phyloP scores from a whole-genome alignment of 208 protist species.

The Crithidia thermophila region DNA sequence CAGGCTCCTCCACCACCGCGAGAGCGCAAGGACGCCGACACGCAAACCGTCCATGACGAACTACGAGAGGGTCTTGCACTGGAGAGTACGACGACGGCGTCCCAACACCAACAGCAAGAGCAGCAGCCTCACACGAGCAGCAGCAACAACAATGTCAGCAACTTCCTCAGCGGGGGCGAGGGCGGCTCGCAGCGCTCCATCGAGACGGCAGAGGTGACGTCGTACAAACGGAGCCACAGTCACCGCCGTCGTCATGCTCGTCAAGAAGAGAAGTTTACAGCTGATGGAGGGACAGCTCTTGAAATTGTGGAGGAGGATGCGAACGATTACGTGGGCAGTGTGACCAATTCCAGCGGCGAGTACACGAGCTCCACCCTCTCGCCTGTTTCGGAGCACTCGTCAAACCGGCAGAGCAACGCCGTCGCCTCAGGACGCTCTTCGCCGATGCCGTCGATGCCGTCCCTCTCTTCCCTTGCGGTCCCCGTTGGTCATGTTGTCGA shows the following conservation, averaged over 20 bases:
- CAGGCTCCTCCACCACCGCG: neutral
- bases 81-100: too few relatives aligned
- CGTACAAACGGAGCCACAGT: conserved; percentile 1
- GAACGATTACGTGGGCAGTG: neutral
- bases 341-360: neutral
- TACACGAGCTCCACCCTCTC: conserved; percentile 7
- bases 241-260: neutral
- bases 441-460: neutral
- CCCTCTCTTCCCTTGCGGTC: neutral
- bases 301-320: neutral
- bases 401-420: conserved; percentile 6
- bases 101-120: neutral
- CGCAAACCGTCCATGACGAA: too few relatives aligned
- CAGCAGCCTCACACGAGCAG: neutral
- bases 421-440: conserved; percentile 17
- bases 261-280: neutral
- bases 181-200: neutral
- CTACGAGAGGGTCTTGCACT: too few relatives aligned
- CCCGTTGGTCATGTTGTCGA: too few relatives aligned
- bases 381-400: conserved; percentile 14
- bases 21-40: neutral
- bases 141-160: neutral
- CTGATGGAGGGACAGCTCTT: neutral
- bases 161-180: neutral
- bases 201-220: conserved; percentile 8